Evolutionary conservation across 192 early-diverging fungal species (phyloP), one percentile per base, ranked within the genome.

Genomic region (Backusella mclennaniae): DNA sequence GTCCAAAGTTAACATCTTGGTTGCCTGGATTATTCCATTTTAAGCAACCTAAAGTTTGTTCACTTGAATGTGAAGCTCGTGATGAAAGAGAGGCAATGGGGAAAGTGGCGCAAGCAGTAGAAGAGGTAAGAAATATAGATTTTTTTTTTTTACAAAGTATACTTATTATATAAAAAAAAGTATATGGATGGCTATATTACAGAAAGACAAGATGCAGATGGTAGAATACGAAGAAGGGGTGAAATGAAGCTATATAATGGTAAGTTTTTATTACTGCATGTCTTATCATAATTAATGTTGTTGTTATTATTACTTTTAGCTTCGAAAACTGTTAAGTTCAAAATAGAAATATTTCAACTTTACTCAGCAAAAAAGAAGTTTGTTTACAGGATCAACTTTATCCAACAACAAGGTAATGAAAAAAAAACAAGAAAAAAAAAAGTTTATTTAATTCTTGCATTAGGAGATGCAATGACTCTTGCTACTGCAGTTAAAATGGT

Each of bases 401-500:
- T 78, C 21, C 77, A 78, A 33, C 77, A 78, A 21, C 77, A 78
- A 78, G 77, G 75, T 76, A 76, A 70, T 29, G 21, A 66, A 12
- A 52, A 26, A 19, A 53, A 36, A 35, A 21, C 42, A 44, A 0
- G 23, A n/a, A 6, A 44, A 21, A 19, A 6, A 44, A 33, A 35
- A 21, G 31, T 2, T 15, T 67, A 35, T 17, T 31, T 59, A 59
- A 12, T 56, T 35, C 11, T 19, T 76, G 38, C 53, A 41, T 41
- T 59, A 76, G 75, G 77, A 4, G 77, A 78, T 59, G 72, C 72
- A 38, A 74, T 74, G 35, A 49, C 73, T 42, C 67, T 78, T 8
- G 36, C 67, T 52, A 73, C 73, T 7, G 77, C 77, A 11, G 73
- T 78, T 38, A 53, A 68, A 29, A 74, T 68, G 6, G 44, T 78